Evolutionary conservation across 192 early-diverging fungal genomes (phyloP).

Genomic region (Podila minutissima): DNA sequence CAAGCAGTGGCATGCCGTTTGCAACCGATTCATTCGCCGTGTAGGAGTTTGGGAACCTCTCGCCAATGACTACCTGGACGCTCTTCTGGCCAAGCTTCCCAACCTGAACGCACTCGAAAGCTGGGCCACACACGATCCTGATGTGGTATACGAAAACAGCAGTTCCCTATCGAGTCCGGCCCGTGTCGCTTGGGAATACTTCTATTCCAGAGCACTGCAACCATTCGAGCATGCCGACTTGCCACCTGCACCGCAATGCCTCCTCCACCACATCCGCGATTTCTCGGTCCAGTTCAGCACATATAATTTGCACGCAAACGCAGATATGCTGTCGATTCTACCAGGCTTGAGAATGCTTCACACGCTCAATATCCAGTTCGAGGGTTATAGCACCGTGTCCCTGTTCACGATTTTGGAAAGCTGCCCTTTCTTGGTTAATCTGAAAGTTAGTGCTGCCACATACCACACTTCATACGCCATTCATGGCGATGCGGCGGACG

Average conservation of each 20-base stretch:
- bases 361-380: not conserved
- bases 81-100: not conserved
- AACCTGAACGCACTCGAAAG: slow-evolving; percentile 7
- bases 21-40: slow-evolving; percentile 17
- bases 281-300: not conserved
- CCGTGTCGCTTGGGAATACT: not conserved
- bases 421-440: not conserved
- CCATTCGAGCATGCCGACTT: not conserved
- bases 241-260: not conserved
- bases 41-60: slow-evolving; percentile 17
- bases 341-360: not conserved
- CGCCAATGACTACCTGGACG: not conserved
- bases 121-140: not conserved
- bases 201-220: not conserved
- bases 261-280: not conserved
- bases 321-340: not conserved
- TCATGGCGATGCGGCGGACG: not conserved
- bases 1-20: slow-evolving; percentile 24
- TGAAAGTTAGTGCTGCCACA: not conserved
- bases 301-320: not conserved
- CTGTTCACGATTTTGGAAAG: slow-evolving; percentile 5
- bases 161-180: not conserved
- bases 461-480: too few species aligned
- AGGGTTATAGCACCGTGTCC: not conserved
- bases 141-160: not conserved